These are phyloP conservation scores for Cruciata laevipes DNA, from an alignment of 257 asterid species.

Conservation along the genomic window DNA sequence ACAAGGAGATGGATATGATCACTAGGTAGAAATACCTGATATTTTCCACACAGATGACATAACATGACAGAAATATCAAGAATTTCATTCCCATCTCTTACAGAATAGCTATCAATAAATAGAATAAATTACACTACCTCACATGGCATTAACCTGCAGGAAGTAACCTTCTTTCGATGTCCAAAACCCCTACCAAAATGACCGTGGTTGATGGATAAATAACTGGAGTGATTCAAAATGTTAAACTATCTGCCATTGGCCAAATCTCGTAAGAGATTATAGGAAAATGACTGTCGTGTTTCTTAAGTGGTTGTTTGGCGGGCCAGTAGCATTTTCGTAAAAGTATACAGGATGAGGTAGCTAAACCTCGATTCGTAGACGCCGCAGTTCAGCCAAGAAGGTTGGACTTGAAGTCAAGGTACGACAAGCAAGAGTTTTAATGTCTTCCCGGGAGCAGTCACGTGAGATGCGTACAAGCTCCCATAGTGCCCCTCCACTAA, in stretches of 20 bases:
- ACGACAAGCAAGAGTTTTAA: slow-evolving; percentile 83
- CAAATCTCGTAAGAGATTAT: slow-evolving; percentile 6
- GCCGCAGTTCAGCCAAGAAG: slow-evolving; percentile 70
- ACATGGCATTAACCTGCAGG: background rate
- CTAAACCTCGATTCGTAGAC: slow-evolving; percentile 79
- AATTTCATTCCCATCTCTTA: background rate
- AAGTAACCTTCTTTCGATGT: slow-evolving; percentile 11
- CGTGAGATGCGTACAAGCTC: slow-evolving; percentile 97
- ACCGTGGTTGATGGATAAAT: slow-evolving; percentile 3
- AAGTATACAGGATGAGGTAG: background rate
- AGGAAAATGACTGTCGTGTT: background rate
- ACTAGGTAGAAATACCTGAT: background rate
- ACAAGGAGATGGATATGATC: background rate
- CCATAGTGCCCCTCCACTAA: slow-evolving; percentile 96
- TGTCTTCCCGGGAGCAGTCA: slow-evolving; percentile 95
- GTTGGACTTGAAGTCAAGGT: slow-evolving; percentile 83
- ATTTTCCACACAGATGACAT: background rate
- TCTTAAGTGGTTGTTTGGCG: background rate
- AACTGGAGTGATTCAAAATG: background rate
- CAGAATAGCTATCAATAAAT: slow-evolving; percentile 3
- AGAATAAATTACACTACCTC: slow-evolving; percentile 5
- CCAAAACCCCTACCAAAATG: slow-evolving; percentile 4
- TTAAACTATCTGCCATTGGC: background rate
- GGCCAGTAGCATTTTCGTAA: background rate
- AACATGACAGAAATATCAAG: background rate